Percentiles rank a stretch among this genome's conserved stretches.
phyloP scores from a whole-genome alignment of 2,329 filamentous ascomycete genomes.

The Arachnomyces sp. region DNA sequence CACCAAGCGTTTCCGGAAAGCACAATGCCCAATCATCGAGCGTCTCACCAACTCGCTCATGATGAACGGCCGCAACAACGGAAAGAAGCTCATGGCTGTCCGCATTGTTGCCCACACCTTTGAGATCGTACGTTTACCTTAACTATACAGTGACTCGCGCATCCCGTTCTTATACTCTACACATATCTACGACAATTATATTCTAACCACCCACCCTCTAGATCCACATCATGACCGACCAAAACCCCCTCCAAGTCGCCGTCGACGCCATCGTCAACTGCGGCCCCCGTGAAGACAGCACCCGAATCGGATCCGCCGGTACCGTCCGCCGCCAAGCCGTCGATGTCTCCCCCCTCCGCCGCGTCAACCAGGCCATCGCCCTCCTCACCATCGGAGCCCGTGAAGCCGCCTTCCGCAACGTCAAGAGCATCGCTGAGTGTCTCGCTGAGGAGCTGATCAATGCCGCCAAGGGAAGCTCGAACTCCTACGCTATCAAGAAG shows the following conservation, averaged over 20 bases:
- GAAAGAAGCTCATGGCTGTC: conserved; percentile 99
- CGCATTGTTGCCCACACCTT: conserved; percentile 98
- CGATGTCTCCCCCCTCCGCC: conserved; percentile 98
- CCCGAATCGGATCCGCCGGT: conserved; percentile 98
- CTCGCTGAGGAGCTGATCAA: conserved; percentile 99
- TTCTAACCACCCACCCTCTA: conserved; percentile 42
- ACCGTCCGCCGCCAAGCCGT: conserved; percentile 99
- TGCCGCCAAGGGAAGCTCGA: conserved; percentile 99
- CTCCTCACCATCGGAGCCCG: conserved; percentile 98
- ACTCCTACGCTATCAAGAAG: conserved; percentile 99
- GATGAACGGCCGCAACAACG: conserved; percentile 99
- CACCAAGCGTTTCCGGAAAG: conserved; percentile 99
- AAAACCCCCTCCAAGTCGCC: conserved; percentile 99
- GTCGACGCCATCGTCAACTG: conserved; percentile 99
- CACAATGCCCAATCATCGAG: conserved; percentile 99
- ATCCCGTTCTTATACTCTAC: background rate
- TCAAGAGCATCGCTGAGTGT: conserved; percentile 99
- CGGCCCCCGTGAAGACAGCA: conserved; percentile 98
- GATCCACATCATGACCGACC: conserved; percentile 99
- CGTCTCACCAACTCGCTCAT: conserved; percentile 99
- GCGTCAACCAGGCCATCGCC: conserved; percentile 99
- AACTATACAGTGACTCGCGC: background rate
- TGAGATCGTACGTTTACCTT: conserved; percentile 82
- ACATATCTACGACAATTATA: conserved; percentile 15
- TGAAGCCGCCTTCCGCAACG: conserved; percentile 98